Evolutionary conservation across 2,329 filamentous ascomycete genomes (phyloP).

Genomic region (Alternaria longipes): DNA sequence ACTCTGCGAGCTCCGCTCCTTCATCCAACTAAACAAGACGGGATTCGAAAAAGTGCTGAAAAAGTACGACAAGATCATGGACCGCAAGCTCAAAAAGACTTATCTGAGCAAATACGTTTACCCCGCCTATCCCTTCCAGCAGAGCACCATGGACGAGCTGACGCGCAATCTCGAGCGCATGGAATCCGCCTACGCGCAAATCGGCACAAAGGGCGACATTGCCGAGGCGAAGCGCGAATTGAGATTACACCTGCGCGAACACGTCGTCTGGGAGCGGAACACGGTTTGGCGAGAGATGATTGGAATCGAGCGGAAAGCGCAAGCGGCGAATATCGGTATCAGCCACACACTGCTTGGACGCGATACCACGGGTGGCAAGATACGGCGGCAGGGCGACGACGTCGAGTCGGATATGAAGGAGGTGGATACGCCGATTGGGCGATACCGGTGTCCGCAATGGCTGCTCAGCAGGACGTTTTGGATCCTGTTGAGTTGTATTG

Average conservation of each 20-base stretch:
- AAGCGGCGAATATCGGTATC: conserved; percentile 89
- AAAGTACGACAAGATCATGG: conserved; percentile 97
- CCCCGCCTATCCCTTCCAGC: conserved; percentile 81
- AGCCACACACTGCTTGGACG: conserved; percentile 80
- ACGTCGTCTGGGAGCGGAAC: conserved; percentile 98
- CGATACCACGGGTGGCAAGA: conserved; percentile 72
- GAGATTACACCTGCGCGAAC: conserved; percentile 88
- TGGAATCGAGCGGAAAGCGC: conserved; percentile 92
- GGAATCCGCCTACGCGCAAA: conserved; percentile 79
- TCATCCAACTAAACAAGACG: conserved; percentile 93
- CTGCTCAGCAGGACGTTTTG: conserved; percentile 83
- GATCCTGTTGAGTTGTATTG: conserved; percentile 74
- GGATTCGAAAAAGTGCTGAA: conserved; percentile 97
- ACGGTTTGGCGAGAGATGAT: conserved; percentile 99
- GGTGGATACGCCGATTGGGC: conserved; percentile 81
- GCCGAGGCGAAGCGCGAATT: conserved; percentile 82
- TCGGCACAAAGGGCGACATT: conserved; percentile 84
- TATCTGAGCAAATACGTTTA: conserved; percentile 81
- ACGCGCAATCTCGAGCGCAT: conserved; percentile 77
- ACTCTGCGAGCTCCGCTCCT: conserved; percentile 94
- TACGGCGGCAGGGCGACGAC: conserved; percentile 86
- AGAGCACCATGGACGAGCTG: conserved; percentile 74
- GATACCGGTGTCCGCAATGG: conserved; percentile 80
- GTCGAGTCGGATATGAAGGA: conserved; percentile 71
- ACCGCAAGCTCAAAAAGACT: conserved; percentile 77